A percentile compares a stretch with the other conserved stretches of the same genome.
Evolutionary conservation across 176 grass and related monocot species (phyloP).

Genomic region (Oryza punctata): DNA sequence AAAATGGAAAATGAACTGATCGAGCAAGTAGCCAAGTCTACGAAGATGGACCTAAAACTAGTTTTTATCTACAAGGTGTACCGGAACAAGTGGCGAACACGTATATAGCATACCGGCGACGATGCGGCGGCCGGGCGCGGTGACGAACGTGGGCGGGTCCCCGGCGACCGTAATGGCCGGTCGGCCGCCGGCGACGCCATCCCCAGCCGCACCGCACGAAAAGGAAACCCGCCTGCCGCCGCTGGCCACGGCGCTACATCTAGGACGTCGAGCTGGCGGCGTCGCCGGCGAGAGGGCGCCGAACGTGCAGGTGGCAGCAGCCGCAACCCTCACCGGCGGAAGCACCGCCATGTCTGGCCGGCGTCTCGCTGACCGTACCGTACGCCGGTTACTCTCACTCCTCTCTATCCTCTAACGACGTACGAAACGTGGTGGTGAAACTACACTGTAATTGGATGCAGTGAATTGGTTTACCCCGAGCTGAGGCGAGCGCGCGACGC

Average conservation of each 20-base stretch:
- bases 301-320: not conserved
- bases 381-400: no score
- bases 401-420: no score
- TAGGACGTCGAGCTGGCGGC: not conserved
- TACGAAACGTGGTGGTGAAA: not conserved
- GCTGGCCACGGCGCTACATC: not conserved
- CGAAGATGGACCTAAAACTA: not conserved
- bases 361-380: no score
- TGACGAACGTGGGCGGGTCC: constrained; percentile 77
- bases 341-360: not conserved
- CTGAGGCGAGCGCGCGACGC: no score
- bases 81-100: not conserved
- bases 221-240: constrained; percentile 13
- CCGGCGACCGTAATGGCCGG: constrained; percentile 64
- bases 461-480: not conserved
- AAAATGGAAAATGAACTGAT: no score
- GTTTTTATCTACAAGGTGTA: not conserved
- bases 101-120: constrained; percentile 53
- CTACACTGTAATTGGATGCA: not conserved
- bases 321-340: not conserved
- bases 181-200: not conserved
- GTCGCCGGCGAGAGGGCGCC: not conserved
- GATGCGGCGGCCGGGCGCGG: constrained; percentile 76
- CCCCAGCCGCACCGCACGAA: constrained; percentile 8
- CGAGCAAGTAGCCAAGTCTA: not conserved